Evolutionary conservation across 208 protist genomes (phyloP), one percentile per base, ranked within the genome.

Genomic region (Angomonas deanei): DNA sequence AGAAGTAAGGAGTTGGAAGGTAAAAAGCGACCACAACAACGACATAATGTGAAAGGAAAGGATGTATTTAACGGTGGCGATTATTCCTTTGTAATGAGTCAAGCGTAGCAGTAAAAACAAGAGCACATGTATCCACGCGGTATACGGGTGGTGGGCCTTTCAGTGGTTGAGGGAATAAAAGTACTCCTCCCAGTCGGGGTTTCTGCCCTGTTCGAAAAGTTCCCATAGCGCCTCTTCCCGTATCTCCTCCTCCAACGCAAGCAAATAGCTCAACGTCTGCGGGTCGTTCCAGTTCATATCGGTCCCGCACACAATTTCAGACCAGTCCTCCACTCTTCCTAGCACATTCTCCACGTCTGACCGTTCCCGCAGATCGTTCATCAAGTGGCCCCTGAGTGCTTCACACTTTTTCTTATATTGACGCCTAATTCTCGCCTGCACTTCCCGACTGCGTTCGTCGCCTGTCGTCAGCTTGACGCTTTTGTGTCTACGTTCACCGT

Each of bases 161-260:
- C 11, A 42, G 15, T 42, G 36, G 36, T 42, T 75, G 8, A 86
- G 70, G 26, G 72, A 81, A 19, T 59, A 13, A 38, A 84, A 93
- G 65, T 93, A 90, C 39, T 78, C 72, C 34, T 91, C 84, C 83
- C 78, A 87, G 49, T 88, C 86, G n/a, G 64, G 24, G 34, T 84
- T 64, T 26, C 67, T 61, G 15, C 60, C 64, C 19, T 86, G 70
- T n/a, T 93, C 82, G 61, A 84, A 93, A 3, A 87, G 57, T 13
- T 53, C 36, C n/a, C 88, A 47, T 15, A 90, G 66, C 38, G 71
- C 62, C 64, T 95, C 88, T 31, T 81, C 72, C 10, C 76, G 64
- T 17, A 95, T 89, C 61, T 95, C 88, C 49, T 95, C 83, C 61
- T 95, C 85, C 23, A 92, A 50, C 2, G 49, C 63, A 11, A 92